These are phyloP conservation scores for Solanum hybrid DNA, from an alignment of 305 asterid species.

Conservation along the genomic window DNA sequence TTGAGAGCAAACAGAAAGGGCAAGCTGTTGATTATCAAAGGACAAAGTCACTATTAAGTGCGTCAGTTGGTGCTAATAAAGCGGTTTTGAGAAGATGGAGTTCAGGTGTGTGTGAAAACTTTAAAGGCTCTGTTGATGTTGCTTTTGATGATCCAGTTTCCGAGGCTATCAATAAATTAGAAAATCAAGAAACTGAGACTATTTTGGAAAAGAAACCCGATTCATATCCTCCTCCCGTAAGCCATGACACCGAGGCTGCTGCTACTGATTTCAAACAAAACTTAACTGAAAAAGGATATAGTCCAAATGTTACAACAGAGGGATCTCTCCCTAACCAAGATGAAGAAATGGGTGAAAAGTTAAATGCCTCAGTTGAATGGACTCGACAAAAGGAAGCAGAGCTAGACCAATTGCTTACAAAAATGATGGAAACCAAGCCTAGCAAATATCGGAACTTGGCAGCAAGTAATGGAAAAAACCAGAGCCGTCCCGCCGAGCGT, in stretches of 20 bases:
- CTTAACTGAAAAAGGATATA: conserved; percentile 21
- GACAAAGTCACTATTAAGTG: conserved; percentile 37
- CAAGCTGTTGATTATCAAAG: conserved; percentile 42
- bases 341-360: conserved; percentile 30
- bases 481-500: conserved; percentile 43
- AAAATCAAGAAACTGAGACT: conserved; percentile 16
- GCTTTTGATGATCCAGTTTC: conserved; percentile 26
- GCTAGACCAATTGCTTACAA: conserved; percentile 62
- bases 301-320: conserved; percentile 23
- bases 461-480: conserved; percentile 41
- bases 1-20: conserved; percentile 85
- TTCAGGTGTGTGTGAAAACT: conserved; percentile 53
- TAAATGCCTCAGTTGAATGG: conserved; percentile 75
- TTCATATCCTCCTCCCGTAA: conserved; percentile 18
- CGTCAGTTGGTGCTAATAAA: conserved; percentile 54
- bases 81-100: conserved; percentile 97
- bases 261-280: conserved; percentile 26
- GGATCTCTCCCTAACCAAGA: conserved; percentile 32
- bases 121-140: conserved; percentile 28
- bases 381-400: conserved; percentile 87
- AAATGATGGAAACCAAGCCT: conserved; percentile 91
- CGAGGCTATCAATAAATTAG: conserved; percentile 22
- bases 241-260: conserved; percentile 18
- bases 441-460: conserved; percentile 31
- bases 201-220: conserved; percentile 29